Conservation (phyloP, 306 rosid genomes). For the Chamaecrista fasciculata region DNA sequence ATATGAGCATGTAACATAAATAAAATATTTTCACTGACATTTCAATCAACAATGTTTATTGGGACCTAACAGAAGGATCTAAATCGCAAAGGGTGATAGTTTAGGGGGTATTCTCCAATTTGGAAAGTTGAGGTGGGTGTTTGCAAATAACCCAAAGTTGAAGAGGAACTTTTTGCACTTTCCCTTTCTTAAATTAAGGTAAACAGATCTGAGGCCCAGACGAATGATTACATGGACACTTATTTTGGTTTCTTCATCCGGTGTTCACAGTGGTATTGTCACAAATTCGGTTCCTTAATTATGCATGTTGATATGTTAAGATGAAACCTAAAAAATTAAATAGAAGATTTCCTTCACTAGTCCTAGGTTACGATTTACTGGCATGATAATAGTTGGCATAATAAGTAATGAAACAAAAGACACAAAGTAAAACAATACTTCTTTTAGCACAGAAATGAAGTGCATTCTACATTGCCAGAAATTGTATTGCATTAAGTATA, state of each 20-base stretch:
- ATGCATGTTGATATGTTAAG: background rate
- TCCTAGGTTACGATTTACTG: background rate
- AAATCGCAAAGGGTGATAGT: too few relatives aligned
- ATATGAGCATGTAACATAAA: background rate
- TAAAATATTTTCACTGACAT: background rate
- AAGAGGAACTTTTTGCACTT: background rate
- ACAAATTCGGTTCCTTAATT: background rate
- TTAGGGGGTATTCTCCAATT: background rate
- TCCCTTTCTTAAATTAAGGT: background rate
- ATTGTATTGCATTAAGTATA: background rate
- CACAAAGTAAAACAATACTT: background rate
- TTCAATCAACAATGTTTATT: background rate
- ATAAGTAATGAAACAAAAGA: slow-evolving; percentile 1
- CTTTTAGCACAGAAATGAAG: slow-evolving; percentile 8
- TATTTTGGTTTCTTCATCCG: background rate
- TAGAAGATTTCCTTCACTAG: background rate
- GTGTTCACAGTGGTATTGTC: background rate
- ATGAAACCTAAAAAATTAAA: background rate
- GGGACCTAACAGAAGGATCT: background rate
- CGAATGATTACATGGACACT: too few relatives aligned
- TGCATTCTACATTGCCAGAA: slow-evolving; percentile 7
- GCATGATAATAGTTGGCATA: background rate
- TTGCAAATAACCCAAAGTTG: background rate
- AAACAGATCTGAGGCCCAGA: background rate
- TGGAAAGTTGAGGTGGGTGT: too few relatives aligned